These are phyloP conservation scores for Nevesoporus exiguus DNA, from an alignment of 768 basidiomycete genomes.

Conservation along the genomic window DNA sequence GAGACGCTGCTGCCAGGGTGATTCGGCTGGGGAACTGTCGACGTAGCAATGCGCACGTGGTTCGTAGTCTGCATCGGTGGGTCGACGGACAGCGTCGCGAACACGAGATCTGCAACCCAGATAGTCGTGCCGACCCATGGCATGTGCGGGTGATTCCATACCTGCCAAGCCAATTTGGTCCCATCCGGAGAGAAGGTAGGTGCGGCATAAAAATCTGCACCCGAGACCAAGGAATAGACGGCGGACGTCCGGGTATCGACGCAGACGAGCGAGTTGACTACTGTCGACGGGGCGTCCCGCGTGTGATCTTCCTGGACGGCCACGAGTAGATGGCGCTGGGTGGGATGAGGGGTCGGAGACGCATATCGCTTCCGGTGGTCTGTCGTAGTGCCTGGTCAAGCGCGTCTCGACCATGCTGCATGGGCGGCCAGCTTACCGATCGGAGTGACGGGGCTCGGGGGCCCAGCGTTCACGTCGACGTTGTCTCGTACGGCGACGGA, in stretches of 20 bases:
- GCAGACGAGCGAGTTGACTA: constrained; percentile 1
- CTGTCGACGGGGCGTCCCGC: background rate
- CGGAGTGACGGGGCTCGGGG: background rate
- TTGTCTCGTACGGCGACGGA: background rate
- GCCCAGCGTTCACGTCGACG: background rate
- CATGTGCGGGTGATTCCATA: constrained; percentile 4
- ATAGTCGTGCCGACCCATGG: constrained; percentile 1
- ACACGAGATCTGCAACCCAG: background rate
- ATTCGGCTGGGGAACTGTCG: background rate
- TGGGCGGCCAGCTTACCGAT: background rate
- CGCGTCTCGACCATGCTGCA: background rate
- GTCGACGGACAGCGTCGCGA: background rate
- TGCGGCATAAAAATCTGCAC: constrained; percentile 2
- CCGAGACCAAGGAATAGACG: background rate
- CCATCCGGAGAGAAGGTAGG: constrained; percentile 1
- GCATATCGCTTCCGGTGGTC: background rate
- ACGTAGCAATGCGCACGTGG: background rate
- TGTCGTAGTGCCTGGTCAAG: background rate
- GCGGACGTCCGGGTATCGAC: background rate
- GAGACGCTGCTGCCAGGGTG: background rate
- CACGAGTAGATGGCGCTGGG: background rate
- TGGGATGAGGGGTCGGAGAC: constrained; percentile 1
- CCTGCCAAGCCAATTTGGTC: constrained; percentile 1
- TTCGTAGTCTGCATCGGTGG: background rate
- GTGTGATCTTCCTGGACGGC: constrained; percentile 1